These are phyloP conservation scores for Thalassiosira hispida DNA, from an alignment of 352 stramenopile species.

Conservation along the genomic window DNA sequence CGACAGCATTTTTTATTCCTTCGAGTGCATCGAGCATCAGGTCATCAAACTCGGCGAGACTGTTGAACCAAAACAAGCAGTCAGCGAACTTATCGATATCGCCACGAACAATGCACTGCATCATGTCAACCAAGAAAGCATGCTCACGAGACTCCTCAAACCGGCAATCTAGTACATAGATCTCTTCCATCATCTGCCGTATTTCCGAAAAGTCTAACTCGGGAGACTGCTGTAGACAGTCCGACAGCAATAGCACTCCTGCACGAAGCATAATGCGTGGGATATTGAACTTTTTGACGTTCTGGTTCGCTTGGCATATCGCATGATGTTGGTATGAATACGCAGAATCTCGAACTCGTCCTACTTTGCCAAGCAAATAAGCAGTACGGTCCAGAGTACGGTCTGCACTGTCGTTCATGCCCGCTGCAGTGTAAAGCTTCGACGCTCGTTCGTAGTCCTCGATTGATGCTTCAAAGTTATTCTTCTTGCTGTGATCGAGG, in stretches of 20 bases:
- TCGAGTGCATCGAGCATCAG: constrained; percentile 36
- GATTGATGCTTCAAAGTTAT: constrained; percentile 27
- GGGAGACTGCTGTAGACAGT: constrained; percentile 11
- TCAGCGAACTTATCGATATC: constrained; percentile 45
- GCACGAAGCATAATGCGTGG: constrained; percentile 21
- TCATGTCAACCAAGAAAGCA: constrained; percentile 35
- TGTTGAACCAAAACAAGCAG: constrained; percentile 32
- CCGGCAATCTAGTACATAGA: constrained; percentile 23
- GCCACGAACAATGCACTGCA: constrained; percentile 20
- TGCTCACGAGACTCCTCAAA: constrained; percentile 42
- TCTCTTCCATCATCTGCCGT: constrained; percentile 19
- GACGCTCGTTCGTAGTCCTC: constrained; percentile 40
- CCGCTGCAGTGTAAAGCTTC: constrained; percentile 41
- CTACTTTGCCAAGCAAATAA: constrained; percentile 42
- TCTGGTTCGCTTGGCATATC: constrained; percentile 29
- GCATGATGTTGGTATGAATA: constrained; percentile 36
- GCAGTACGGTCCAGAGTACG: constrained; percentile 23
- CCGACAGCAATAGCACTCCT: constrained; percentile 26
- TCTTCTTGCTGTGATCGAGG: constrained; percentile 27
- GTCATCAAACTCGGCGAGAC: constrained; percentile 37
- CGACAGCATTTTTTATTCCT: constrained; percentile 25
- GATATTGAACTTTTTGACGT: constrained; percentile 37
- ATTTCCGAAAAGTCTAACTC: constrained; percentile 30
- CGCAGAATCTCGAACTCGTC: constrained; percentile 25
- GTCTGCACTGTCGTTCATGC: constrained; percentile 17